Base-by-base conservation (phyloP, 2,329 filamentous ascomycete species). In the Colletotrichum liaoningense region DNA sequence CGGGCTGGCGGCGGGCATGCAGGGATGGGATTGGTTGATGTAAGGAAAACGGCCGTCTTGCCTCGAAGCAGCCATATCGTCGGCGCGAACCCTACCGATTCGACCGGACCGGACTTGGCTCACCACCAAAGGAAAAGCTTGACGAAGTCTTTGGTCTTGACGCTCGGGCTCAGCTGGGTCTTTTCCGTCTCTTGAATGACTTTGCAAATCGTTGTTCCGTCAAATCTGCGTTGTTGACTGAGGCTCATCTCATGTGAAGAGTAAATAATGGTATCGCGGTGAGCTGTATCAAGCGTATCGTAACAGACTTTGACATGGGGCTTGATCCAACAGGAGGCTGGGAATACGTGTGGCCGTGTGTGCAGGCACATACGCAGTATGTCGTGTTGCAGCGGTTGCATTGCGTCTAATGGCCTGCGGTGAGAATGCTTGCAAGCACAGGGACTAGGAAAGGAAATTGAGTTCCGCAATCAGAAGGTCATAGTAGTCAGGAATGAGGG, bases 1-100 rank as follows among this genome's bases (percentile, higher is more conserved):
- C 22, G n/a, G 42, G 35, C 42, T 35, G 11, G 42, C 16, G 59
- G 22, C 38, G 28, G 46, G 12, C 22, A 30, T 24, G 33, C 62
- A 63, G 24, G 59, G 59, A 52, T 63, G 26, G 59, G 59, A 63
- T 63, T 63, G 59, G 59, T 63, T 12, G 62, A 24, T 14, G 46
- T 7, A 5, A 14, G n/a, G n/a, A 24, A 35, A 54, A 26, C 26
- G 62, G 62, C 42, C 62, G 62, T 24, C 62, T 19, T 63, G 7
- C 46, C 46, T 63, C n/a, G 14, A 55, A 55, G 30, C 49, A 54
- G 62, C 42, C 28, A 38, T 55, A 22, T 55, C 62, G 62, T 64
- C 62, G 62, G 62, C 62, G 33, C 42, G n/a, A 35, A 33, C 11
- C 56, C 30, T n/a, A 49, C 42, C 42, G 42, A 49, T n/a, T n/a